These are phyloP conservation scores for Cordyceps cicadae DNA, from an alignment of 2,329 filamentous ascomycete species.

Conservation along the genomic window DNA sequence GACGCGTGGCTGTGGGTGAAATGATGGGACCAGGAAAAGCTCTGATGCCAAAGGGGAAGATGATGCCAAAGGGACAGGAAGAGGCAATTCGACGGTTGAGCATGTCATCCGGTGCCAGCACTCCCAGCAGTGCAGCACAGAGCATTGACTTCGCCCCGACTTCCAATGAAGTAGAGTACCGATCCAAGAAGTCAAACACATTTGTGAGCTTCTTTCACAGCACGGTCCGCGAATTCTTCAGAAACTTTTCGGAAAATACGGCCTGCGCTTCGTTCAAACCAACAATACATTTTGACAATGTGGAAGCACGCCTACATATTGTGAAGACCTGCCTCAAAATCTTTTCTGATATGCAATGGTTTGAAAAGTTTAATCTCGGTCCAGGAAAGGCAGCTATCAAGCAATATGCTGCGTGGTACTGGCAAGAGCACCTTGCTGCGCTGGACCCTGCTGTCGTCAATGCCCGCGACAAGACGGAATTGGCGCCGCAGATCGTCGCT, in stretches of 20 bases:
- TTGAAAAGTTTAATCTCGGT: constrained; percentile 21
- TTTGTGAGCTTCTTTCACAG: constrained; percentile 33
- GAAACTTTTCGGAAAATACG: constrained; percentile 21
- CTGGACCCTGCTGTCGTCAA: constrained; percentile 24
- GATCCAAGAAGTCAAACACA: constrained; percentile 34
- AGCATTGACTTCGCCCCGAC: constrained; percentile 24
- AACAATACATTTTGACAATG: constrained; percentile 27
- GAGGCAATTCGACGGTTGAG: constrained; percentile 4
- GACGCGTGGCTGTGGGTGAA: not conserved
- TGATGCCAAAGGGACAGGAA: not conserved
- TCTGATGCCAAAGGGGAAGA: not conserved
- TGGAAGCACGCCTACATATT: constrained; percentile 28
- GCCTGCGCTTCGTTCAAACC: constrained; percentile 13
- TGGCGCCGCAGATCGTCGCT: constrained; percentile 26
- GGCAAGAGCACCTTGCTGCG: constrained; percentile 33
- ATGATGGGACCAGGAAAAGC: not conserved
- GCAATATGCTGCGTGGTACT: constrained; percentile 37
- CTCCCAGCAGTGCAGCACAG: constrained; percentile 18
- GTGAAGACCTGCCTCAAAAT: constrained; percentile 31
- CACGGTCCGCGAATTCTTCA: constrained; percentile 32
- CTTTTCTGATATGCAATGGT: constrained; percentile 27
- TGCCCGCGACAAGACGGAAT: constrained; percentile 22
- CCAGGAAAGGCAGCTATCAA: constrained; percentile 23
- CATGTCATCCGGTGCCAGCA: constrained; percentile 16
- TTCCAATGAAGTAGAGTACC: constrained; percentile 29